phyloP scores from a whole-genome alignment of 129 eudicot species.

The Scalesia atractyloides region DNA sequence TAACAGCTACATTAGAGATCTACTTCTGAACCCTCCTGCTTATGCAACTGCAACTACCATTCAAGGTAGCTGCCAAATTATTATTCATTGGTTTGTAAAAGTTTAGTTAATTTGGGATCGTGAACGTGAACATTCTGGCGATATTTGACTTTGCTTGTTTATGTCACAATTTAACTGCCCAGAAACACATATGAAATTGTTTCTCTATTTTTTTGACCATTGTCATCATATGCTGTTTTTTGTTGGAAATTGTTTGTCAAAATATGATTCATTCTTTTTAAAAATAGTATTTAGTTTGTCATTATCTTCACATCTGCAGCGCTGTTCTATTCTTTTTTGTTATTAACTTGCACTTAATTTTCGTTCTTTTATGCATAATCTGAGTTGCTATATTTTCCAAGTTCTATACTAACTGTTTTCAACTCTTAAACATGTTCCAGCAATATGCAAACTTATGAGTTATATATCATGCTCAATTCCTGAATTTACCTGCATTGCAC shows the following conservation, averaged over 20 bases:
- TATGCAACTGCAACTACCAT: constrained; percentile 73
- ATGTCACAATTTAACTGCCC: constrained; percentile 10
- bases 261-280: constrained; percentile 1
- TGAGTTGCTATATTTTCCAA: constrained; percentile 12
- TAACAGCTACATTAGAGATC: constrained; percentile 83
- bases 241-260: neutral
- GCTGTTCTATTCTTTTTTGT: neutral
- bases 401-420: constrained; percentile 2
- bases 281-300: neutral
- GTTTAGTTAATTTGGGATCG: constrained; percentile 14
- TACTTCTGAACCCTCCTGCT: constrained; percentile 97
- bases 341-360: neutral
- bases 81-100: constrained; percentile 17
- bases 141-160: neutral
- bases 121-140: constrained; percentile 19
- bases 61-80: constrained; percentile 61
- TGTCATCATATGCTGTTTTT: neutral
- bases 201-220: constrained; percentile 5
- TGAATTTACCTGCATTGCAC: constrained; percentile 85
- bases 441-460: constrained; percentile 80
- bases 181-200: constrained; percentile 1
- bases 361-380: constrained; percentile 18
- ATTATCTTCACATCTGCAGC: constrained; percentile 1
- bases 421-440: constrained; percentile 45
- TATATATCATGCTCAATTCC: constrained; percentile 85